Evolutionary conservation across 1,284 basidiomycete species (phyloP).

Genomic region (Ceratobasidium sp.): DNA sequence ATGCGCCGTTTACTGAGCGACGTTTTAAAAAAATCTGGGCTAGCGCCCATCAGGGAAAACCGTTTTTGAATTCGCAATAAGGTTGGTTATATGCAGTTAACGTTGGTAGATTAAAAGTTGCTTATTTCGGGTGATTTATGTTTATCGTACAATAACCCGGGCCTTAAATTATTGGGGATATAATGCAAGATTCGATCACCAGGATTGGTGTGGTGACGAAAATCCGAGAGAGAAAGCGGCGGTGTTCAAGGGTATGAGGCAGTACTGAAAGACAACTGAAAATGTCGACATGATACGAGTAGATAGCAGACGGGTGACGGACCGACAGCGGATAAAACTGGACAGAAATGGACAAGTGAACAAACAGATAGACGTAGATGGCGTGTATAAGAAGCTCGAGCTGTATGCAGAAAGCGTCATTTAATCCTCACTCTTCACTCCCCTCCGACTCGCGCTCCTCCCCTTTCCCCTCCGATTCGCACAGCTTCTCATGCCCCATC

Average conservation of each 20-base stretch:
- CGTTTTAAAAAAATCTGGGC: too few species aligned
- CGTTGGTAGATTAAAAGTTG: too few species aligned
- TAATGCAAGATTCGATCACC: background rate
- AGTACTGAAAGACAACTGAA: background rate
- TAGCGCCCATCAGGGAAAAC: too few species aligned
- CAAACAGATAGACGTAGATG: background rate
- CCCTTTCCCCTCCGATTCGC: slow-evolving; percentile 23
- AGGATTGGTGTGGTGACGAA: background rate
- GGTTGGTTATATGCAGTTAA: too few species aligned
- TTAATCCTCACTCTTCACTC: background rate
- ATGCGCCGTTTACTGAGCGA: too few species aligned
- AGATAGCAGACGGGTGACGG: background rate
- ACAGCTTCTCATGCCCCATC: slow-evolving; percentile 33
- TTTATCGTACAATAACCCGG: too few species aligned
- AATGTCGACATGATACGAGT: background rate
- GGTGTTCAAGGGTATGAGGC: background rate
- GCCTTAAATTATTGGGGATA: too few species aligned
- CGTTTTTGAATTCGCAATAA: too few species aligned
- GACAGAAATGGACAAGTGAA: background rate
- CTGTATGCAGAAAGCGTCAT: background rate
- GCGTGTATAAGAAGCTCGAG: background rate
- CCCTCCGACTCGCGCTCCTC: slow-evolving; percentile 5
- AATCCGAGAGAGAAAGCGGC: slow-evolving; percentile 5
- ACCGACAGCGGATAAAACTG: background rate
- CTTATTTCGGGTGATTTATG: too few species aligned